Conservation (phyloP, 192 early-diverging fungal species). For the Mycoemilia scoparia region DNA sequence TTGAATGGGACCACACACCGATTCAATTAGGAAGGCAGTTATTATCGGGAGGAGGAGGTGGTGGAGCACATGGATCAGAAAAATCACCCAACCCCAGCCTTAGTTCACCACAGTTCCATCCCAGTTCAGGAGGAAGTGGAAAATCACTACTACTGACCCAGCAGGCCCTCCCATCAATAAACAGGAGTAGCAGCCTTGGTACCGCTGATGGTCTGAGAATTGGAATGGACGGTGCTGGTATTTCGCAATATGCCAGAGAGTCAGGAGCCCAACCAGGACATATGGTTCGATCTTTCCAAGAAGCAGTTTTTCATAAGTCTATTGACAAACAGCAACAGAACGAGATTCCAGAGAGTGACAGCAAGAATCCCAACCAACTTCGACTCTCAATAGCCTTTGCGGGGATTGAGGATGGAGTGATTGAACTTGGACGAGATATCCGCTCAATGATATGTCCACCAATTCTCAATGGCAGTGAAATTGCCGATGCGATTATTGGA, state of each 20-base stretch:
- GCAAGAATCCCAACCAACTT: slow-evolving; percentile 11
- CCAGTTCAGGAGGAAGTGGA: too few relatives aligned
- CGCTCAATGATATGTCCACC: slow-evolving; percentile 16
- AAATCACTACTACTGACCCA: too few relatives aligned
- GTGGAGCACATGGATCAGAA: too few relatives aligned
- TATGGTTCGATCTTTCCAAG: slow-evolving; percentile 26
- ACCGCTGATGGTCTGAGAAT: slow-evolving; percentile 1
- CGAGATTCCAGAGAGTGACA: slow-evolving; percentile 15
- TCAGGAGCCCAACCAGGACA: slow-evolving; percentile 8
- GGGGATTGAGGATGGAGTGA: slow-evolving; percentile 15
- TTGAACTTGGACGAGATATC: slow-evolving; percentile 22
- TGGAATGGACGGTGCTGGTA: too few relatives aligned
- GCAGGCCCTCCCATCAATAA: too few relatives aligned
- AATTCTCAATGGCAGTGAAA: slow-evolving; percentile 16
- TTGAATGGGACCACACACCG: slow-evolving; percentile 24
- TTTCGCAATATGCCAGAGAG: too few relatives aligned
- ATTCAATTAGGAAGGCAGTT: too few relatives aligned
- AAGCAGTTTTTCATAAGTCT: slow-evolving; percentile 24
- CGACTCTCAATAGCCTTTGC: slow-evolving; percentile 16
- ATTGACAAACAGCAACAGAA: slow-evolving; percentile 13
- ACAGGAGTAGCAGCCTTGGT: too few relatives aligned
- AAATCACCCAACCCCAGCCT: too few relatives aligned
- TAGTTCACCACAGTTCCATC: slow-evolving; percentile 12
- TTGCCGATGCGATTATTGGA: slow-evolving; percentile 10
- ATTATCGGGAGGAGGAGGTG: too few relatives aligned